Conservation (phyloP, 192 early-diverging fungal species). For the Backusella mclennaniae region DNA sequence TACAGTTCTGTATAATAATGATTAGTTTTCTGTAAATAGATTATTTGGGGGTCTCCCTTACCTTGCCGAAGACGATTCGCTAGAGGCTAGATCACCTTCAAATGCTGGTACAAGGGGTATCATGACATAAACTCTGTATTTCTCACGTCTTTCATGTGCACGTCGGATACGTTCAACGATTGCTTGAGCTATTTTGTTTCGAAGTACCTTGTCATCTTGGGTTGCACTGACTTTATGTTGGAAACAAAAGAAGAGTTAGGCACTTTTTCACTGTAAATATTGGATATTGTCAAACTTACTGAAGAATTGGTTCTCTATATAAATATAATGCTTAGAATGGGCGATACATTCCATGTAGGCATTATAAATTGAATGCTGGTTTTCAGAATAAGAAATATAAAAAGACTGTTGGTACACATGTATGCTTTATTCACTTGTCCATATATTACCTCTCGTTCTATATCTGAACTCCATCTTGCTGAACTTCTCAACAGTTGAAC, state of each 20-base stretch:
- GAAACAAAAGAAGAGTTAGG: background rate
- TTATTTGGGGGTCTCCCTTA: conserved; percentile 1
- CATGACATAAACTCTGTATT: conserved; percentile 74
- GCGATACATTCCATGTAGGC: conserved; percentile 76
- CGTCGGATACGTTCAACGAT: conserved; percentile 72
- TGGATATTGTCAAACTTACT: conserved; percentile 59
- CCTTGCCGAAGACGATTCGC: conserved; percentile 67
- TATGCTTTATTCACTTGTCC: conserved; percentile 6
- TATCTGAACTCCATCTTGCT: conserved; percentile 66
- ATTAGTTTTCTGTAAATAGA: background rate
- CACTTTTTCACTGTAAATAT: background rate
- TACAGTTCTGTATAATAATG: conserved; percentile 44
- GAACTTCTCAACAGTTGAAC: conserved; percentile 70
- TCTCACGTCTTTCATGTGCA: conserved; percentile 65
- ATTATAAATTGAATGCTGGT: conserved; percentile 68
- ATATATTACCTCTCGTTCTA: conserved; percentile 44
- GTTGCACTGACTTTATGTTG: conserved; percentile 9
- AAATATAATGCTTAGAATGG: conserved; percentile 79
- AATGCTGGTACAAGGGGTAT: conserved; percentile 87
- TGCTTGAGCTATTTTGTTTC: conserved; percentile 47
- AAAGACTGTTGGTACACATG: background rate
- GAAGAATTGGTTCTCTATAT: conserved; percentile 94
- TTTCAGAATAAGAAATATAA: background rate
- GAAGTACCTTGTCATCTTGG: conserved; percentile 19
- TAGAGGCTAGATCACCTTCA: conserved; percentile 74